Evolutionary conservation across 169 alveolate species (phyloP), one percentile per base, ranked within the genome.

Genomic region (Plasmodium berghei): DNA sequence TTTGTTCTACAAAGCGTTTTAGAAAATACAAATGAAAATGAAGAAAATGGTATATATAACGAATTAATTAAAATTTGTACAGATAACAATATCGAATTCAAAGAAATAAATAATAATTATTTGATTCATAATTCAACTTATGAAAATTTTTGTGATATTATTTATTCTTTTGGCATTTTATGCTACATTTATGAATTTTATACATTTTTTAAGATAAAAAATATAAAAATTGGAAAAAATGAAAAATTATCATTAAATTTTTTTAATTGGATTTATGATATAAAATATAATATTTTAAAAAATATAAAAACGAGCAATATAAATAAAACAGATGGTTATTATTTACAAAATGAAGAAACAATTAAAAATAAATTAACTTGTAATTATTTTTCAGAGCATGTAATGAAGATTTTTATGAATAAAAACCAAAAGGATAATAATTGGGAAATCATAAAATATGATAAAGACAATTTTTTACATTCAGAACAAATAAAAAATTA

Each of bases 151-250:
- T 77, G 89, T 56, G 61, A 77, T 42, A 46, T 77, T 1, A 77
- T 66, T 1, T 77, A 63, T 49, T 67, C 89, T 8, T 77, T 77
- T 24, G 73, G 89, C 5, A 69, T 77, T 12, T 14, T 77, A 66
- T 77, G 89, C 56, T 77, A 63, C 64, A 24, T 62, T 8, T 77
- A 48, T 69, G 89, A 64, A 26, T 77, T 77, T 52, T 70, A 77
- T 20, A 16, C 72, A 18, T 77, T 77, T 26, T 77, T 77, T 64
- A 77, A 69, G 40, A 77, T 77, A 16, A 64, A 48, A 45, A 77
- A 63, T 63, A 22, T 77, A 4, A 77, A 46, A 14, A 63, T 77
- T 77, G 22, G 14, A 64, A 77, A 77, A 77, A 64, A 56, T 46
- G 59, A 77, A 22, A 77, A 77, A 28, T 77, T 52, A 42, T 28